Evolutionary conservation across 2,329 filamentous ascomycete species (phyloP).

Genomic region (Lecanicillium sp.): DNA sequence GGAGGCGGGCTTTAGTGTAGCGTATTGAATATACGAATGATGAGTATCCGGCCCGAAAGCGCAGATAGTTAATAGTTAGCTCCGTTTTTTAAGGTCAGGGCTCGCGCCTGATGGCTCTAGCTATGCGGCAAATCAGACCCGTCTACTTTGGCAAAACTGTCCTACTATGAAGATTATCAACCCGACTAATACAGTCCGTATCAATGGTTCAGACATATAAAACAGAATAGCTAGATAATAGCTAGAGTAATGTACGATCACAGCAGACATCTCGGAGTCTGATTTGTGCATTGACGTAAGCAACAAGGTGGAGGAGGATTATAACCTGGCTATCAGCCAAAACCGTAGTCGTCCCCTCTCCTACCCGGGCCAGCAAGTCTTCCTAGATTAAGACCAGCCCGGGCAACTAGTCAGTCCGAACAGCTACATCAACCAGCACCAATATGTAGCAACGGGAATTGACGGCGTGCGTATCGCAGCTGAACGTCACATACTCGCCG

Average conservation of each 20-base stretch:
- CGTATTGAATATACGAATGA: no score
- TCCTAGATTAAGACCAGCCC: slow-evolving; percentile 65
- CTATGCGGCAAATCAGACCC: slow-evolving; percentile 67
- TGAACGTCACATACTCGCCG: slow-evolving; percentile 66
- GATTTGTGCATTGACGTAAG: slow-evolving; percentile 53
- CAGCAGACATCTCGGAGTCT: slow-evolving; percentile 27
- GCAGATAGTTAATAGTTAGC: no score
- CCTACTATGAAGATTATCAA: slow-evolving; percentile 52
- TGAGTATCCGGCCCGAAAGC: no score
- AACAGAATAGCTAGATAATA: slow-evolving; percentile 63
- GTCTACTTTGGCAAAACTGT: slow-evolving; percentile 76
- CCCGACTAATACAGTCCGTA: slow-evolving; percentile 66
- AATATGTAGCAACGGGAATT: slow-evolving; percentile 55
- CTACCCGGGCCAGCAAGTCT: slow-evolving; percentile 66
- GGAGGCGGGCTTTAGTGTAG: no score
- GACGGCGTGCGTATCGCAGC: slow-evolving; percentile 71
- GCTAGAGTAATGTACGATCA: slow-evolving; percentile 48
- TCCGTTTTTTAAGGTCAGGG: no score
- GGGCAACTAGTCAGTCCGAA: slow-evolving; percentile 68
- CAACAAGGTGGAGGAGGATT: slow-evolving; percentile 47
- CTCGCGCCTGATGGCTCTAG: slow-evolving; percentile 75
- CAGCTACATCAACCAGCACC: slow-evolving; percentile 64
- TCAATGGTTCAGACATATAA: slow-evolving; percentile 54
- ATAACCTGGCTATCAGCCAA: slow-evolving; percentile 57
- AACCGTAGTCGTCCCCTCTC: slow-evolving; percentile 68